Evolutionary conservation across 495 filamentous ascomycete genomes (phyloP).

Genomic region (Penicillium canariense): DNA sequence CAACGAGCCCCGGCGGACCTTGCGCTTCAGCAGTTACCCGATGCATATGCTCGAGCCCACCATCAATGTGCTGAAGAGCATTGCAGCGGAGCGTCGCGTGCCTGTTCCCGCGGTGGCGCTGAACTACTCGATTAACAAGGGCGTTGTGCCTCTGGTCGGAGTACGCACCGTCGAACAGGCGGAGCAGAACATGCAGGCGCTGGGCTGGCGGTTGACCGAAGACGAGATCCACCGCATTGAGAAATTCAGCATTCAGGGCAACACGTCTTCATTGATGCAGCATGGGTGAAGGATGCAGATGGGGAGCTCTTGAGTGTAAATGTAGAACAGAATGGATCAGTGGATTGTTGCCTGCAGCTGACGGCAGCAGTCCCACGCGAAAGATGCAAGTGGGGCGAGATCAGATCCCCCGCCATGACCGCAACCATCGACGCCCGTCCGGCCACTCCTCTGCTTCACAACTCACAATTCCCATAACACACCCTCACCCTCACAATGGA

Average conservation of each 20-base stretch:
- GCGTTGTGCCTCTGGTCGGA: conserved; percentile 22
- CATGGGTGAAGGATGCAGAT: conserved; percentile 17
- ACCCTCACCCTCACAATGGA: conserved; percentile 54
- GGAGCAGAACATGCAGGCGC: conserved; percentile 25
- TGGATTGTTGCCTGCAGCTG: no score
- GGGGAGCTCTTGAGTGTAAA: not conserved
- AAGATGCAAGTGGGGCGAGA: conserved; percentile 19
- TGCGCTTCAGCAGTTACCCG: conserved; percentile 30
- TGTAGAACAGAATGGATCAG: not conserved
- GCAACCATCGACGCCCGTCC: not conserved
- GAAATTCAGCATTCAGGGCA: conserved; percentile 21
- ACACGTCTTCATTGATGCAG: conserved; percentile 21
- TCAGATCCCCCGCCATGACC: conserved; percentile 25
- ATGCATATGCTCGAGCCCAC: conserved; percentile 29
- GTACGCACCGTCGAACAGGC: conserved; percentile 23
- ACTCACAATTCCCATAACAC: not conserved
- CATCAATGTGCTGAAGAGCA: conserved; percentile 25
- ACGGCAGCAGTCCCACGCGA: no score
- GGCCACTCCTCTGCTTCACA: conserved; percentile 8
- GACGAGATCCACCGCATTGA: conserved; percentile 29
- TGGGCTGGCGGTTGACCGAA: conserved; percentile 26
- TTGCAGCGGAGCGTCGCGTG: conserved; percentile 25
- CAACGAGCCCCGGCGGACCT: conserved; percentile 17
- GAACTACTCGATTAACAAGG: conserved; percentile 41
- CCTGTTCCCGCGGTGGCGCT: conserved; percentile 36